These are phyloP conservation scores for Malus fusca DNA, from an alignment of 306 rosid genomes.

Conservation along the genomic window DNA sequence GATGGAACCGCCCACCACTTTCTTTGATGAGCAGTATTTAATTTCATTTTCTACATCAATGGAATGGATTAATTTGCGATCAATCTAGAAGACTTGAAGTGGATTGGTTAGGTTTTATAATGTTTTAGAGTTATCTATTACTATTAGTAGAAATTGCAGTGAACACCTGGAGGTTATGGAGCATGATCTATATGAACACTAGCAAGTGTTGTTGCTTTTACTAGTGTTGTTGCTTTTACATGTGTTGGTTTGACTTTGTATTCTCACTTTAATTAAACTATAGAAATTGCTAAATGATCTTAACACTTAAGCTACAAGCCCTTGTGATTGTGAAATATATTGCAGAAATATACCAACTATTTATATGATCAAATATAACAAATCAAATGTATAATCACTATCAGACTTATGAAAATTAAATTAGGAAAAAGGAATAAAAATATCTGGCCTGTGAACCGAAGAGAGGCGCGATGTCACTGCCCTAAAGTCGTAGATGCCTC, in stretches of 20 bases:
- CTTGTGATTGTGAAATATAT: no score
- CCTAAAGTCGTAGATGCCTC: no score
- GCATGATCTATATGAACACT: not conserved
- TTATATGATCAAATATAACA: no score
- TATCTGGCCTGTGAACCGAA: not conserved
- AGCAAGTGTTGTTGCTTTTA: not conserved
- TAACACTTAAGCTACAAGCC: no score
- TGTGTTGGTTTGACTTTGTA: not conserved
- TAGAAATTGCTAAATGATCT: no score
- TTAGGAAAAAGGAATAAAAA: no score
- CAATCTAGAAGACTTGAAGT: not conserved
- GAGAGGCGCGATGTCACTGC: not conserved
- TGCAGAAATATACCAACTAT: no score
- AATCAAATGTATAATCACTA: no score
- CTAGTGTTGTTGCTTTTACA: not conserved
- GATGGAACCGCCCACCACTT: slow-evolving; percentile 3
- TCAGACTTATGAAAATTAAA: no score
- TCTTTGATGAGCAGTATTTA: not conserved
- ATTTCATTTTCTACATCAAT: not conserved
- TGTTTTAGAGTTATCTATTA: not conserved
- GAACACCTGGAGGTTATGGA: not conserved
- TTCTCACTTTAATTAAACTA: not conserved
- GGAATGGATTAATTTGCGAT: not conserved
- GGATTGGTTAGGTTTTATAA: not conserved
- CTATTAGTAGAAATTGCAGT: not conserved